phyloP scores from a whole-genome alignment of 495 filamentous ascomycete species.

The Penicillium flavigenum region DNA sequence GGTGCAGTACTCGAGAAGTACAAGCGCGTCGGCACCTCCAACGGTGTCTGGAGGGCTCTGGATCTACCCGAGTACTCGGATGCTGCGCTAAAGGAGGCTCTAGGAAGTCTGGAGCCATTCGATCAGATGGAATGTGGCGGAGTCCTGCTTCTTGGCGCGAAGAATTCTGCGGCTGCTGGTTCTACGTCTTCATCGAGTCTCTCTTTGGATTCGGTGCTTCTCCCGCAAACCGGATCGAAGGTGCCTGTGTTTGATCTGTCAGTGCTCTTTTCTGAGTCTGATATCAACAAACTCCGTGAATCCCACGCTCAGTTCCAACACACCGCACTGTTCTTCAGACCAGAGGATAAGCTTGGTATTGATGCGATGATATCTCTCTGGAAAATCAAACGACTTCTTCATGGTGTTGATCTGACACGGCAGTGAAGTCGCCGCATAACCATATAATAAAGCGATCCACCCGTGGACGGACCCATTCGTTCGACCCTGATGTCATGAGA shows the following conservation, averaged over 20 bases:
- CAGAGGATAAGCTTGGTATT: constrained; percentile 38
- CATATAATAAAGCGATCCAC: not conserved
- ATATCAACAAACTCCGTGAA: constrained; percentile 33
- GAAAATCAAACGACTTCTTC: constrained; percentile 64
- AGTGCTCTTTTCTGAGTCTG: constrained; percentile 34
- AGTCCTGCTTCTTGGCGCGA: constrained; percentile 29
- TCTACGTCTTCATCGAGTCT: not conserved
- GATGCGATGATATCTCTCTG: constrained; percentile 59
- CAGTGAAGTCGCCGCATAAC: not conserved
- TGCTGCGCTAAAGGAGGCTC: constrained; percentile 28
- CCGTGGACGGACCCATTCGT: not conserved
- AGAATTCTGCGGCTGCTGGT: constrained; percentile 4
- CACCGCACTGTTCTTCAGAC: constrained; percentile 38
- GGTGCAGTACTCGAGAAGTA: constrained; percentile 25
- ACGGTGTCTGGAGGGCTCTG: constrained; percentile 38
- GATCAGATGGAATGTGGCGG: constrained; percentile 34
- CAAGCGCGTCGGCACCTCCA: constrained; percentile 21
- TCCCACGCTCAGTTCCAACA: constrained; percentile 26
- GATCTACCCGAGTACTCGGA: constrained; percentile 29
- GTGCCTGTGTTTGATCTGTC: constrained; percentile 49
- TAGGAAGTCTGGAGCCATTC: constrained; percentile 24
- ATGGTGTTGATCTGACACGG: not conserved
- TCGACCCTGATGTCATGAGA: not conserved
- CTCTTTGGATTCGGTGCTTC: constrained; percentile 24
- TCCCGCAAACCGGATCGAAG: constrained; percentile 31